Conservation (phyloP, 2,329 filamentous ascomycete species). For the Botrytis fabae region DNA sequence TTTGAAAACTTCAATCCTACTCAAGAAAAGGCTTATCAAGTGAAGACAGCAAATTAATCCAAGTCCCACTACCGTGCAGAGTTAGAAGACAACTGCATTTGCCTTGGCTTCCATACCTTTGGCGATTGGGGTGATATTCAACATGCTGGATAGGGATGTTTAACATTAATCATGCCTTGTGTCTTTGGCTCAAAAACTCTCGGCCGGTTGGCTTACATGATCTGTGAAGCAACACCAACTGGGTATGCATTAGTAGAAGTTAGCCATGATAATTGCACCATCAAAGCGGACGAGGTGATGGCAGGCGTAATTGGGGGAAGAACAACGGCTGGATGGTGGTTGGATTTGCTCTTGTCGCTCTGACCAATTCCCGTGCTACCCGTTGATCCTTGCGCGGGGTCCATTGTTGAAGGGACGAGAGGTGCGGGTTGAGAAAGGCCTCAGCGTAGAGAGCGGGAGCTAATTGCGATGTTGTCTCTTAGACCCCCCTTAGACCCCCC, state of each 20-base stretch:
- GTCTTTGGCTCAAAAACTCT: neutral
- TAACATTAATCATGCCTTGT: neutral
- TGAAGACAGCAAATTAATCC: neutral
- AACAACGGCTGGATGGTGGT: neutral
- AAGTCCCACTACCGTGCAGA: neutral
- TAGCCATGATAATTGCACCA: neutral
- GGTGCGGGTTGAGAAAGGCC: neutral
- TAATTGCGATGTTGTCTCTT: neutral
- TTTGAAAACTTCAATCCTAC: neutral
- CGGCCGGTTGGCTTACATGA: neutral
- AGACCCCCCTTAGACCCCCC: neutral
- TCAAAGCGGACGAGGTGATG: neutral
- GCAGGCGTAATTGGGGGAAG: neutral
- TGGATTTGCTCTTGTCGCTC: neutral
- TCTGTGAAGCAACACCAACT: neutral
- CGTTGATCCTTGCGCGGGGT: neutral
- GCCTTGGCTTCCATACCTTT: neutral
- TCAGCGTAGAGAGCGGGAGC: neutral
- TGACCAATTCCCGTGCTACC: slow-evolving; percentile 1
- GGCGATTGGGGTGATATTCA: neutral
- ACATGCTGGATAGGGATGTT: neutral
- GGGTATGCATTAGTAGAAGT: neutral
- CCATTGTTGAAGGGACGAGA: neutral
- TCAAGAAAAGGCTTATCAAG: neutral
- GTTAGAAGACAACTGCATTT: neutral